Evolutionary conservation across 495 filamentous ascomycete species (phyloP).

Genomic region (Neurospora tetrasperma): DNA sequence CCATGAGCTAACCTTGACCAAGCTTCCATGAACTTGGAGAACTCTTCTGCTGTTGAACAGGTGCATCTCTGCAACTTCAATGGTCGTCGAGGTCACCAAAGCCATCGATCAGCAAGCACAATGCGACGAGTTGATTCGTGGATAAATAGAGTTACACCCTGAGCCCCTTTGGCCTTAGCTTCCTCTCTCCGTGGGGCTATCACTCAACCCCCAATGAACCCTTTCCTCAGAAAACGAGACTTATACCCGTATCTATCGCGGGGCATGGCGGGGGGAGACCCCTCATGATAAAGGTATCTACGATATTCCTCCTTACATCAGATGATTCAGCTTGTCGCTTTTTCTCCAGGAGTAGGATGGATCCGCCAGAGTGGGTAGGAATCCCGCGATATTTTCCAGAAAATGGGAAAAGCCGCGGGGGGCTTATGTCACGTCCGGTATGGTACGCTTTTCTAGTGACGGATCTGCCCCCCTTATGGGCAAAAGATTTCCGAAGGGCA

Average conservation of each 20-base stretch:
- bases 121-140: constrained; percentile 14
- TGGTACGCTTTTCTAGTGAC: not conserved
- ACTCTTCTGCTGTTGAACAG: not conserved
- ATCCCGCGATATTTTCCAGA: not conserved
- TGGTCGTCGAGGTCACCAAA: not conserved
- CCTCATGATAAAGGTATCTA: not conserved
- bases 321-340: too few species aligned
- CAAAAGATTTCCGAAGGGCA: not conserved
- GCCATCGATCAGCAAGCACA: not conserved
- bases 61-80: not conserved
- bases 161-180: not conserved
- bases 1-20: not conserved
- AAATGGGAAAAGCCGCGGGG: not conserved
- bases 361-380: not conserved
- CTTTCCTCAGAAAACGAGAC: not conserved
- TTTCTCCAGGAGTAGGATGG: not conserved
- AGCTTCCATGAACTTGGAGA: not conserved
- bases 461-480: not conserved
- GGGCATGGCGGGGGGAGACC: constrained; percentile 13
- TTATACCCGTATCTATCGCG: constrained; percentile 3
- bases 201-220: not conserved
- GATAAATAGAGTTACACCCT: constrained; percentile 12
- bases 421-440: not conserved
- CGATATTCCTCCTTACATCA: not conserved
- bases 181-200: not conserved